Evolutionary conservation across 1,284 basidiomycete species (phyloP), one percentile per base, ranked within the genome.

Genomic region (Pholiota adiposa): DNA sequence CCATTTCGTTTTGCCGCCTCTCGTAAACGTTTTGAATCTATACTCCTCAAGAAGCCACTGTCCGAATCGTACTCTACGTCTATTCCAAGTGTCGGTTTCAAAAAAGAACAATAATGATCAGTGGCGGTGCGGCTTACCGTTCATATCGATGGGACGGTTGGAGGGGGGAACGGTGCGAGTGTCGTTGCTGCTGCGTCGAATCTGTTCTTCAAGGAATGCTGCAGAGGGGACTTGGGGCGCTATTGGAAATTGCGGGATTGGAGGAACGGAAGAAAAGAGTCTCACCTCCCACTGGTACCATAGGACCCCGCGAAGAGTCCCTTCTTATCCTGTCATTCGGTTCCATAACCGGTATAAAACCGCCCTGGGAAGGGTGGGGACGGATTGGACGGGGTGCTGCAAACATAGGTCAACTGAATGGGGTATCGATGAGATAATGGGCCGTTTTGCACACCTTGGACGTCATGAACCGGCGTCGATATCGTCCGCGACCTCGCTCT

Each of bases 311-410:
- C 52, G 62, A 61, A 51, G 59, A 56, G 41, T 65, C 62, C 48
- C 64, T 52, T 50, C 59, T 55, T 56, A 63, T 56, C 58, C 62
- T 65, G 46, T 65, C 58, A 54, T 46, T 41, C 29, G 58, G 52
- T 46, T 67, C 67, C 64, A 62, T 54, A 63, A 60, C 48, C n/a
- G 67, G 67, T 48, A 66, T 48, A 57, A 64, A 63, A 21, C 63
- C 63, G 38, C 67, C 67, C 63, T 69, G 67, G 49, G 66, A 69
- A 59, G 67, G 67, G 55, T 69, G 67, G 21, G 67, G 67, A 58
- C 67, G 64, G 65, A 69, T 65, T 14, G 67, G 67, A 51, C 63
- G 61, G 34, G 67, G 67, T 27, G 67, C 67, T 69, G 62, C 52
- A 64, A 61, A 59, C 38, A 51, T 50, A 59, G 55, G 25, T 64